These are phyloP conservation scores for Colletotrichum gigasporum DNA, from an alignment of 2,329 filamentous ascomycete species.

Conservation along the genomic window DNA sequence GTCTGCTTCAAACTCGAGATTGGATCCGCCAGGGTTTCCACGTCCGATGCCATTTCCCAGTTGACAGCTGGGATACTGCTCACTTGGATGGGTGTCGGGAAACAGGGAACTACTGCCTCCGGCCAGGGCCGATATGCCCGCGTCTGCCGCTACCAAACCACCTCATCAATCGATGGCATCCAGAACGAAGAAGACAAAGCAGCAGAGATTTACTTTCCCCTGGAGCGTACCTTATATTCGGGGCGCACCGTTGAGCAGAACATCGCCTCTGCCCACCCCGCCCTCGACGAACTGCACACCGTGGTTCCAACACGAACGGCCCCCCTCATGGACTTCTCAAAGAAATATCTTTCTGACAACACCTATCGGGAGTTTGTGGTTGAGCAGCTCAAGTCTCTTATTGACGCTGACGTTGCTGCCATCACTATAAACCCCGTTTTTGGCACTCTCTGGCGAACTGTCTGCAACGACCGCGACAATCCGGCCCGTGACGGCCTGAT, in stretches of 20 bases:
- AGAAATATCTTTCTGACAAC: constrained; percentile 49
- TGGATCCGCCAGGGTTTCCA: constrained; percentile 30
- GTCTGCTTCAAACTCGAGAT: constrained; percentile 45
- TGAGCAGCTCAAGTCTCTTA: constrained; percentile 51
- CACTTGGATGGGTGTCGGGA: constrained; percentile 52
- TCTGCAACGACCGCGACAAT: constrained; percentile 57
- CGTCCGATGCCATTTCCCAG: constrained; percentile 44
- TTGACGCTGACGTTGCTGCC: constrained; percentile 51
- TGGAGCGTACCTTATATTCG: not conserved
- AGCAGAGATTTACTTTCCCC: constrained; percentile 5
- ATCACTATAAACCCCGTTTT: constrained; percentile 61
- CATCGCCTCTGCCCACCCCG: constrained; percentile 32
- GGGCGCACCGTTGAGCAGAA: not conserved
- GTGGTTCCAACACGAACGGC: constrained; percentile 36
- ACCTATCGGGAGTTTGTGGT: constrained; percentile 49
- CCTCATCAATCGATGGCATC: not conserved
- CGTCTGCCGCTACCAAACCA: not conserved
- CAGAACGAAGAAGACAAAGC: constrained; percentile 4
- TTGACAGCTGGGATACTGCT: constrained; percentile 52
- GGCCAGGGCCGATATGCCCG: not conserved
- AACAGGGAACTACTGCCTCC: constrained; percentile 28
- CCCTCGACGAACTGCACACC: constrained; percentile 36
- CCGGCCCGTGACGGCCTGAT: constrained; percentile 51
- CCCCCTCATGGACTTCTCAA: constrained; percentile 45
- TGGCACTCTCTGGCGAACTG: constrained; percentile 57